These are phyloP conservation scores for Rhizopus sp. DNA, from an alignment of 371 early-diverging fungal genomes.

Conservation along the genomic window DNA sequence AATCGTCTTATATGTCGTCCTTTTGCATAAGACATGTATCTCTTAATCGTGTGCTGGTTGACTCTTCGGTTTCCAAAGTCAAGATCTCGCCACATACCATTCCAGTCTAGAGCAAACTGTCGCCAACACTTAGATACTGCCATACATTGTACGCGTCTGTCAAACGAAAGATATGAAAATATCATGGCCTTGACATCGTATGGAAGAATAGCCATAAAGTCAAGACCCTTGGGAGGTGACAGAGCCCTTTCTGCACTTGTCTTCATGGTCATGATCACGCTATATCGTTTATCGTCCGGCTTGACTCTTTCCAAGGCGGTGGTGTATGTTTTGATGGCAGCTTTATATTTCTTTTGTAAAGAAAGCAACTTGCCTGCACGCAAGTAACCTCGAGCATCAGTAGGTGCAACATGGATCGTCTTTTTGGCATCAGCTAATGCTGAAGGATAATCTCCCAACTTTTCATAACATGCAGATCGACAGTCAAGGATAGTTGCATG, in stretches of 20 bases:
- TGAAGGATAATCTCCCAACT: conserved; percentile 16
- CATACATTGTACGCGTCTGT: conserved; percentile 36
- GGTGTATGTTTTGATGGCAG: conserved; percentile 26
- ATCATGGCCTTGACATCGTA: conserved; percentile 38
- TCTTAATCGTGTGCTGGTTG: conserved; percentile 15
- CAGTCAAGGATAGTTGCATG: conserved; percentile 36
- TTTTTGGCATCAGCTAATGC: conserved; percentile 32
- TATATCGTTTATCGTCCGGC: conserved; percentile 25
- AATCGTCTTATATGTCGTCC: conserved; percentile 33
- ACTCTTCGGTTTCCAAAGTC: conserved; percentile 23
- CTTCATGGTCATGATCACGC: conserved; percentile 5
- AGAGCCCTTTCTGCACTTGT: conserved; percentile 8
- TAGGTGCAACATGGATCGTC: conserved; percentile 29
- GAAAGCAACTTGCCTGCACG: conserved; percentile 34
- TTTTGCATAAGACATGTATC: conserved; percentile 26
- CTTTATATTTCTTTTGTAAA: conserved; percentile 16
- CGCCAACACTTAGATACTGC: conserved; percentile 41
- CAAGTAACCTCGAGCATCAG: conserved; percentile 40
- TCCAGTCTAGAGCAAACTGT: conserved; percentile 26
- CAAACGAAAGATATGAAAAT: conserved; percentile 35
- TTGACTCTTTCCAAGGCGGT: conserved; percentile 22
- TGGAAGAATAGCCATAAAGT: conserved; percentile 34
- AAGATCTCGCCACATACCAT: conserved; percentile 45
- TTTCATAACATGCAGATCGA: conserved; percentile 40
- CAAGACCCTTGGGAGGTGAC: conserved; percentile 8